Percentiles rank a stretch among this genome's conserved stretches.
Conservation (phyloP, 2,329 filamentous ascomycete species). For the Alternaria hordeiaustralica region DNA sequence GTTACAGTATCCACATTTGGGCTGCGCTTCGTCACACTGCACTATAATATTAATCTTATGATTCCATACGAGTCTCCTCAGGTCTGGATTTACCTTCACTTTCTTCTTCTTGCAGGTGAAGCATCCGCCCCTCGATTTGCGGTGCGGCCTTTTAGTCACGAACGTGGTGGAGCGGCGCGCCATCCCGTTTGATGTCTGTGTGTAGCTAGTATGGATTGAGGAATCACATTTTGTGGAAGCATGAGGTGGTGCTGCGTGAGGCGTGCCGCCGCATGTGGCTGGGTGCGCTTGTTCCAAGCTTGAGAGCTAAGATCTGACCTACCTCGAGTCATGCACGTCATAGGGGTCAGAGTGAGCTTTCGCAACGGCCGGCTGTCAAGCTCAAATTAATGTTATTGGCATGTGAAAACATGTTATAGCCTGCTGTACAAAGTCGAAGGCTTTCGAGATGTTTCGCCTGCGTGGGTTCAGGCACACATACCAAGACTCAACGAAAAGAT, state of each 20-base stretch:
- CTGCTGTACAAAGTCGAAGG: neutral
- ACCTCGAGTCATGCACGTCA: conserved; percentile 5
- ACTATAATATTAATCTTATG: neutral
- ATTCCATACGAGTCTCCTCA: neutral
- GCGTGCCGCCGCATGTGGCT: neutral
- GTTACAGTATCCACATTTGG: conserved; percentile 36
- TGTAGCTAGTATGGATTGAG: neutral
- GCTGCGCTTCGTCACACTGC: conserved; percentile 42
- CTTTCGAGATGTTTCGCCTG: neutral
- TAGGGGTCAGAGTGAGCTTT: neutral
- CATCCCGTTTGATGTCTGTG: conserved; percentile 18
- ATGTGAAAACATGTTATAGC: neutral
- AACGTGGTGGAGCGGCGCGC: conserved; percentile 35
- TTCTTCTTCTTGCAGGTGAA: conserved; percentile 44
- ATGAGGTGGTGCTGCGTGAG: neutral
- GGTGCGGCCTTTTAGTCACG: conserved; percentile 41
- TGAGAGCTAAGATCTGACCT: neutral
- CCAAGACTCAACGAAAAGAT: neutral
- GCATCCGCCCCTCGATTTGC: conserved; percentile 42
- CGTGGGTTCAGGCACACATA: neutral
- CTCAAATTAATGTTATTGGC: neutral
- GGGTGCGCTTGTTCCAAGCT: neutral
- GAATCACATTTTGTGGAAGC: neutral
- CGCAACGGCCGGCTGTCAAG: neutral
- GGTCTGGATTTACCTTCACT: conserved; percentile 34